Evolutionary conservation across 2,329 filamentous ascomycete species (phyloP).

Genomic region (Leptosphaerulina australis): DNA sequence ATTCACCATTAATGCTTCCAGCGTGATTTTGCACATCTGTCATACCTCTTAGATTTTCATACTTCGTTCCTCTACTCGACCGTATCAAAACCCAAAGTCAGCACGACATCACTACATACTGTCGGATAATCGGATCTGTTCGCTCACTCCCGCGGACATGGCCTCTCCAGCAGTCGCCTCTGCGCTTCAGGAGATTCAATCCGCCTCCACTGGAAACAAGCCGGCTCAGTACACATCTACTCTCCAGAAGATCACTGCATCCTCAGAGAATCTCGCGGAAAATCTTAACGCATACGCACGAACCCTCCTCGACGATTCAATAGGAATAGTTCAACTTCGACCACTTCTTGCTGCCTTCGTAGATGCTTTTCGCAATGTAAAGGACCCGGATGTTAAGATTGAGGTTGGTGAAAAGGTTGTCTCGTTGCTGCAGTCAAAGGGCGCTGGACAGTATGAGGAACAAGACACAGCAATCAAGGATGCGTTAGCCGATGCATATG

Average conservation of each 20-base stretch:
- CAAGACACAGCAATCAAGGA: conserved; percentile 80
- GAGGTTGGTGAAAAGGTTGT: conserved; percentile 78
- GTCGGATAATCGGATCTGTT: conserved; percentile 2
- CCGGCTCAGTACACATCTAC: conserved; percentile 62
- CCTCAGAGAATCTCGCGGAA: conserved; percentile 56
- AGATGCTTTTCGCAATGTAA: conserved; percentile 64
- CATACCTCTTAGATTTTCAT: background rate
- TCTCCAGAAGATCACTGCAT: conserved; percentile 61
- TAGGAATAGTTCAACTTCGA: conserved; percentile 78
- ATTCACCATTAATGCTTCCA: background rate
- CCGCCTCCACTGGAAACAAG: conserved; percentile 57
- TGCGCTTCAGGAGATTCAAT: conserved; percentile 58
- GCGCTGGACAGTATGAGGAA: conserved; percentile 77
- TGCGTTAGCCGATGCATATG: conserved; percentile 81
- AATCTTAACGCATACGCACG: conserved; percentile 73
- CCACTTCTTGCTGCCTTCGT: conserved; percentile 72
- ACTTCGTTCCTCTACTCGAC: background rate
- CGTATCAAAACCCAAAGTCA: background rate
- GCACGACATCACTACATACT: conserved; percentile 1
- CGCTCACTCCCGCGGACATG: conserved; percentile 46
- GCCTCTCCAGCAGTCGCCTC: conserved; percentile 57
- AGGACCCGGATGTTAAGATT: conserved; percentile 71
- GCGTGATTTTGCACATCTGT: no score
- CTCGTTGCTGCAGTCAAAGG: conserved; percentile 66
- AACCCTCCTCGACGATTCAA: conserved; percentile 69